Percentiles rank a stretch among this genome's conserved stretches.
These are phyloP conservation scores for Coemansia sp. DNA, from an alignment of 192 early-diverging fungal species.

Conservation along the genomic window DNA sequence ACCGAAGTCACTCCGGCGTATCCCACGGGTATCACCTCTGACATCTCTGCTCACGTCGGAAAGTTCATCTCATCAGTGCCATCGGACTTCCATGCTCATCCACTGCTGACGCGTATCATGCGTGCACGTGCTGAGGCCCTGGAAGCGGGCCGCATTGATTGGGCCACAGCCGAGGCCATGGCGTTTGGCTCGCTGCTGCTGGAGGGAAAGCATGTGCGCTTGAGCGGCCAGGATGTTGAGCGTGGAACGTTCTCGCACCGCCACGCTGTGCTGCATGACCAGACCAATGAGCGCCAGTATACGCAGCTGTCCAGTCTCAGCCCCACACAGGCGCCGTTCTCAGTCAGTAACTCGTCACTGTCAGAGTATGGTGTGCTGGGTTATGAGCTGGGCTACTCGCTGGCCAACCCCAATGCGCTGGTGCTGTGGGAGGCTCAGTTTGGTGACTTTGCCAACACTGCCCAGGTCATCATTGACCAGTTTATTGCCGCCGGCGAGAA, in stretches of 20 bases:
- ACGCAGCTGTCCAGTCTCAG: conserved; percentile 85
- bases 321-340: conserved; percentile 83
- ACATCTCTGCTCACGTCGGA: conserved; percentile 81
- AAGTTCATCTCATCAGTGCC: conserved; percentile 79
- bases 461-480: conserved; percentile 98
- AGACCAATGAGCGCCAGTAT: conserved; percentile 80
- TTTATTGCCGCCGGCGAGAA: conserved; percentile 94
- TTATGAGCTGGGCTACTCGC: conserved; percentile 96
- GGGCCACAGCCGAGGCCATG: conserved; percentile 92
- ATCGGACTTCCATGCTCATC: conserved; percentile 79
- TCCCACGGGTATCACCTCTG: conserved; percentile 68
- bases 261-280: conserved; percentile 95
- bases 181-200: conserved; percentile 89
- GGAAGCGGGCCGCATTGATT: conserved; percentile 81
- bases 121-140: conserved; percentile 81
- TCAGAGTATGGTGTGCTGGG: conserved; percentile 95
- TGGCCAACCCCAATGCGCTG: conserved; percentile 91
- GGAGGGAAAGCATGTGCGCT: conserved; percentile 89
- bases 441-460: conserved; percentile 96
- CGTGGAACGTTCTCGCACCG: conserved; percentile 99
- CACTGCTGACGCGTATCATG: conserved; percentile 83
- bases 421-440: conserved; percentile 99
- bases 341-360: conserved; percentile 92
- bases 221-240: conserved; percentile 97
- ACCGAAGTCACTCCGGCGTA: conserved; percentile 68